Percentiles rank a stretch among this genome's conserved stretches.
These are phyloP conservation scores for Talaromyces atroroseus DNA, from an alignment of 2,329 filamentous ascomycete genomes.

Conservation along the genomic window DNA sequence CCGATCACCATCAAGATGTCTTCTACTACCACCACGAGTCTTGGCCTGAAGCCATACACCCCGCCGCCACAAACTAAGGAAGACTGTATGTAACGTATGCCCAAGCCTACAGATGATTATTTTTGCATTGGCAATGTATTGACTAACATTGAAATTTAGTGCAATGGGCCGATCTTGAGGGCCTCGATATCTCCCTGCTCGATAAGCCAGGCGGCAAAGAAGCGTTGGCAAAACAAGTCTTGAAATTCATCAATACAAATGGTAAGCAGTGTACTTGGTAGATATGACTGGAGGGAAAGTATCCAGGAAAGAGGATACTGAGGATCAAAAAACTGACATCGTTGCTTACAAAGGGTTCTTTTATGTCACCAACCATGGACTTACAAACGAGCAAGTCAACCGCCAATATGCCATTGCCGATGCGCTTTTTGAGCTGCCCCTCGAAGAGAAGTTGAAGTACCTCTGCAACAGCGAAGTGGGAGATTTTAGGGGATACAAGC, in stretches of 20 bases:
- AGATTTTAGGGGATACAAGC: conserved; percentile 10
- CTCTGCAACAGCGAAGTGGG: conserved; percentile 17
- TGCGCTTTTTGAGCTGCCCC: conserved; percentile 52
- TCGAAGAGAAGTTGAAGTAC: conserved; percentile 56
- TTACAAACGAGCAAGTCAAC: conserved; percentile 55
- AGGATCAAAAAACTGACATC: conserved; percentile 3
- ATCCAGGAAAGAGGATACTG: background rate
- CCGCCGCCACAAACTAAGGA: conserved; percentile 8
- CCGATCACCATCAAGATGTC: background rate
- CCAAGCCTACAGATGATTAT: background rate
- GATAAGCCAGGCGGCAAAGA: conserved; percentile 52
- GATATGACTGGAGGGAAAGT: background rate
- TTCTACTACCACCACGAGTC: background rate
- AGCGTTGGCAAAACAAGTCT: conserved; percentile 37
- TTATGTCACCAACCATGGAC: conserved; percentile 58
- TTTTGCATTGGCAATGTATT: background rate
- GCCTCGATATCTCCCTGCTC: conserved; percentile 52
- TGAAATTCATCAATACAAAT: conserved; percentile 13
- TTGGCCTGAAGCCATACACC: background rate
- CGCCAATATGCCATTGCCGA: conserved; percentile 58
- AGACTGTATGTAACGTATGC: conserved; percentile 4
- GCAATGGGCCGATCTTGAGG: conserved; percentile 53
- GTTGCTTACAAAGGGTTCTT: conserved; percentile 49
- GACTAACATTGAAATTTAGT: conserved; percentile 17
- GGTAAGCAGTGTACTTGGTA: background rate